These are phyloP conservation scores for Penicillium occitanis DNA, from an alignment of 2,329 filamentous ascomycete genomes.

Conservation along the genomic window DNA sequence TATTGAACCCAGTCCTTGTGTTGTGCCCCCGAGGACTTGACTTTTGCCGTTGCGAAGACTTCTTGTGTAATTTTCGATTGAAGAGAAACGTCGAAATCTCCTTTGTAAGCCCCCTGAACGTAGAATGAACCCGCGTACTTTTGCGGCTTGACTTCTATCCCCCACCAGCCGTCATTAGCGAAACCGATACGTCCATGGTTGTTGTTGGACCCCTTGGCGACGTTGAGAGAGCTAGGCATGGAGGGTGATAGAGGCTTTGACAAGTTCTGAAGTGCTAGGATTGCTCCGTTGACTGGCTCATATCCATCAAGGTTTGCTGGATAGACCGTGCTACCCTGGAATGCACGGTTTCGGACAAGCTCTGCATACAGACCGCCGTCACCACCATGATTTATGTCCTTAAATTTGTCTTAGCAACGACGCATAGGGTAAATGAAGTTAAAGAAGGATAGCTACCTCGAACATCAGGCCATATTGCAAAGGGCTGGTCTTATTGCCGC, in stretches of 20 bases:
- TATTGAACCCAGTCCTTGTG: slow-evolving; percentile 17
- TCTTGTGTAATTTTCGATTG: background rate
- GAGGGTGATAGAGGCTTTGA: background rate
- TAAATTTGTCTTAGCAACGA: background rate
- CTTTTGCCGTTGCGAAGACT: background rate
- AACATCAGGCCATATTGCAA: slow-evolving; percentile 47
- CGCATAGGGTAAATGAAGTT: no score
- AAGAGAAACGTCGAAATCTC: background rate
- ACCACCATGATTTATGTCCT: slow-evolving; percentile 53
- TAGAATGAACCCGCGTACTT: slow-evolving; percentile 35
- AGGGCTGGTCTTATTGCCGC: slow-evolving; percentile 42
- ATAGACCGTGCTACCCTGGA: slow-evolving; percentile 51
- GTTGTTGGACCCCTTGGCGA: slow-evolving; percentile 23
- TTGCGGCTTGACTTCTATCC: slow-evolving; percentile 30
- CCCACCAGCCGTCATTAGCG: slow-evolving; percentile 47
- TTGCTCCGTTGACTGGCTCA: background rate
- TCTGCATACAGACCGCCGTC: slow-evolving; percentile 74
- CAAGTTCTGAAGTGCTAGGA: background rate
- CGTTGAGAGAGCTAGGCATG: slow-evolving; percentile 25
- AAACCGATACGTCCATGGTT: slow-evolving; percentile 38
- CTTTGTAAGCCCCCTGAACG: slow-evolving; percentile 23
- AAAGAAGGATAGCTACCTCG: slow-evolving; percentile 31
- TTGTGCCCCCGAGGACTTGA: background rate
- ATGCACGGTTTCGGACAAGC: slow-evolving; percentile 68
- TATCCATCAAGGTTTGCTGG: slow-evolving; percentile 6